Evolutionary conservation across 352 stramenopile genomes (phyloP), one percentile per base, ranked within the genome.

Genomic region (Globisporangium uncinulatum): DNA sequence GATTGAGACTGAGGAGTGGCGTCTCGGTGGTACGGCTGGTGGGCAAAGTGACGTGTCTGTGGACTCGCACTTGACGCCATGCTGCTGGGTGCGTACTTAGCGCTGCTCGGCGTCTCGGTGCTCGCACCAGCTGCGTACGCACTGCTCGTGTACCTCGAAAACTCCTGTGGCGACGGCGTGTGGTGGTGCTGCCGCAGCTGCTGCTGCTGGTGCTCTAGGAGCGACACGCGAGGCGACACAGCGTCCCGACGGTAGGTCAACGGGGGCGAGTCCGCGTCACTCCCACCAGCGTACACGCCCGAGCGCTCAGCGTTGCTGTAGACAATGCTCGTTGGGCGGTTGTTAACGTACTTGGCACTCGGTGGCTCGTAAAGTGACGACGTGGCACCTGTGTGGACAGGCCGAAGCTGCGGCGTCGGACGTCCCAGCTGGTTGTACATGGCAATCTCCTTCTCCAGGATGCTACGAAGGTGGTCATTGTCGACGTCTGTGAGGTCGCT

Each of bases 381-480:
- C 41, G 41, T 4, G 4, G 24, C 24, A 46, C 14, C 41, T 46
- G 15, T 5, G 13, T 14, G 41, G 15, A 46, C 17, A 7, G n/a
- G 41, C 15, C 41, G 41, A n/a, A 4, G n/a, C 15, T 46, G 34
- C 10, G 43, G 34, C 55, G 56, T 29, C 4, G 24, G 24, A 29
- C 24, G 24, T 29, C 24, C 24, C 2, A 29, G 24, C 45, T 59
- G 44, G 51, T 64, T 64, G 51, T 64, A 64, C 13, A 59, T 54
- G 19, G 58, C 58, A 36, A 64, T 45, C 41, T 64, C 58, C 14
- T 58, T 34, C 14, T 64, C 58, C 8, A 64, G 44, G 21, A 64
- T 64, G 21, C 49, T 58, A 36, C 51, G 58, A 43, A 64, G 37
- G 44, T 49, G 51, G 11, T 57, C 51, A 19, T 57, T 64, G 51